Conservation (phyloP, 495 filamentous ascomycete genomes). For the Aspergillus funiculosus region DNA sequence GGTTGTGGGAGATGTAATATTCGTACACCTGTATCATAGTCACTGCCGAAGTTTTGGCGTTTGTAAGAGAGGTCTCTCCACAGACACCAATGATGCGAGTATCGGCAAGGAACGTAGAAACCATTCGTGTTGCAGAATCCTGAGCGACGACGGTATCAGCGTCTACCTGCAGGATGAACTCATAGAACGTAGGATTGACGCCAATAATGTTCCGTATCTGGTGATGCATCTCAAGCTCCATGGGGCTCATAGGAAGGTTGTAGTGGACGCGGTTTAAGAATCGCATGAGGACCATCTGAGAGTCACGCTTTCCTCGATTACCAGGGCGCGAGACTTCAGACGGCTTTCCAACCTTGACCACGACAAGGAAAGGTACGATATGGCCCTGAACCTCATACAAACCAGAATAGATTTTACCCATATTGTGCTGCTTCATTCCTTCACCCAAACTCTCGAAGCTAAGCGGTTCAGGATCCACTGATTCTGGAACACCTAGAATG, state of each 20-base stretch:
- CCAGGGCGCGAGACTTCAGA: conserved; percentile 94
- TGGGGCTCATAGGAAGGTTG: conserved; percentile 88
- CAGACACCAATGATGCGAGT: conserved; percentile 88
- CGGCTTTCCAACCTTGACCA: conserved; percentile 96
- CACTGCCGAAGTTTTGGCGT: conserved; percentile 84
- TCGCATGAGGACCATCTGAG: conserved; percentile 95
- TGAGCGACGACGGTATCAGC: conserved; percentile 91
- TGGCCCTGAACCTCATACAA: conserved; percentile 97
- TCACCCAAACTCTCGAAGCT: conserved; percentile 97
- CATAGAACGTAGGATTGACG: conserved; percentile 97
- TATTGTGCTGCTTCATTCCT: conserved; percentile 96
- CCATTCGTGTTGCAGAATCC: conserved; percentile 89
- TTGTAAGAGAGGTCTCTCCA: conserved; percentile 88
- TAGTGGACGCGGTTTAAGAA: conserved; percentile 98
- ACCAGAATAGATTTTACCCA: conserved; percentile 97
- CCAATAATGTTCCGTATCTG: conserved; percentile 99
- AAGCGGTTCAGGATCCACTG: conserved; percentile 90
- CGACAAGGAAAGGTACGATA: conserved; percentile 94
- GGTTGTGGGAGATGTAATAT: conserved; percentile 98
- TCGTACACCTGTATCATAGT: conserved; percentile 99
- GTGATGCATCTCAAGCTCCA: conserved; percentile 98
- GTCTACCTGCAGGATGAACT: conserved; percentile 95
- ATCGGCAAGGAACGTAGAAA: conserved; percentile 84
- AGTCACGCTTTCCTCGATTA: conserved; percentile 98
- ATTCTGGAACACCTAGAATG: conserved; percentile 90